These are phyloP conservation scores for Speleostelium caveatum DNA, from an alignment of 78 protist species.

Conservation along the genomic window DNA sequence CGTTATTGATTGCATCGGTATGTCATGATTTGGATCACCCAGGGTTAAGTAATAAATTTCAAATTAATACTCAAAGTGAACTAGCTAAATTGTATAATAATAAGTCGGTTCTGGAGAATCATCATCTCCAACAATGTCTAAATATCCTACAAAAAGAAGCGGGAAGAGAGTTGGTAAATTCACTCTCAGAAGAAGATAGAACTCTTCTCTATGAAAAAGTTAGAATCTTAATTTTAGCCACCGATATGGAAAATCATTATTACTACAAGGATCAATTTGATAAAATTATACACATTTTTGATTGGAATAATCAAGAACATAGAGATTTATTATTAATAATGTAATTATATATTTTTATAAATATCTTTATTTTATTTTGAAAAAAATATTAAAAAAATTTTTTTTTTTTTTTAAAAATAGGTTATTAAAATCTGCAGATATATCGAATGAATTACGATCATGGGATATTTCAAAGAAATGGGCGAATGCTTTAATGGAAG, in stretches of 20 bases:
- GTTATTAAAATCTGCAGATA: slow-evolving; percentile 65
- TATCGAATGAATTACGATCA: slow-evolving; percentile 60
- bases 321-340: slow-evolving; percentile 61
- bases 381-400: not conserved
- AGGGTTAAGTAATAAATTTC: slow-evolving; percentile 89
- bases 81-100: slow-evolving; percentile 89
- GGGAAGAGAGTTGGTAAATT: not conserved
- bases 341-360: not conserved
- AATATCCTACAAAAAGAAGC: not conserved
- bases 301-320: slow-evolving; percentile 38
- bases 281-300: not conserved
- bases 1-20: slow-evolving; percentile 84
- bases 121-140: slow-evolving; percentile 81
- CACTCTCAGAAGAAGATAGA: slow-evolving; percentile 19
- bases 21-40: slow-evolving; percentile 95
- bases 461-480: slow-evolving; percentile 52
- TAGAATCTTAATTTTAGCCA: slow-evolving; percentile 48
- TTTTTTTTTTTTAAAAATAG: no score
- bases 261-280: slow-evolving; percentile 27
- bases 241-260: slow-evolving; percentile 74
- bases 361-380: no score
- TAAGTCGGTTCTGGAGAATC: slow-evolving; percentile 89
- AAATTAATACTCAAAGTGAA: slow-evolving; percentile 75
- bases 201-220: slow-evolving; percentile 5
- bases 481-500: slow-evolving; percentile 67